Evolutionary conservation across 352 stramenopile genomes (phyloP).

Genomic region (Phytopythium mirpurense): DNA sequence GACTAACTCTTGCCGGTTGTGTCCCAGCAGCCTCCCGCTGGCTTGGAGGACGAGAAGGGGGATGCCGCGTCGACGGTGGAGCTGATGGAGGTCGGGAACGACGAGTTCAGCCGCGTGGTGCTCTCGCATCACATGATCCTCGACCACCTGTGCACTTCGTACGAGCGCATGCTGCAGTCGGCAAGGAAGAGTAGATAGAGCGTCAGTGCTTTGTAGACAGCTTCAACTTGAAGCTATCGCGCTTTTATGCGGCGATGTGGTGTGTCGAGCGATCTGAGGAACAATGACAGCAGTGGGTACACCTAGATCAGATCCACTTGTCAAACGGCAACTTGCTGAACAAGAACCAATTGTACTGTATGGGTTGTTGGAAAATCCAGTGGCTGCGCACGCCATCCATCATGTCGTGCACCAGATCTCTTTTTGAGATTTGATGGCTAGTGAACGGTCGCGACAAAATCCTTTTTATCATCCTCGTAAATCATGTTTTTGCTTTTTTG

Average conservation of each 20-base stretch:
- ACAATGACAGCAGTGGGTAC: too few relatives aligned
- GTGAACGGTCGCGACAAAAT: background rate
- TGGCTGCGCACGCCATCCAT: background rate
- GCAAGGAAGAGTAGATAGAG: background rate
- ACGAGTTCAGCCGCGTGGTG: slow-evolving; percentile 68
- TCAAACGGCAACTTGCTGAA: too few relatives aligned
- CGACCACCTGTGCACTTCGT: slow-evolving; percentile 82
- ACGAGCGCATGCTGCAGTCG: slow-evolving; percentile 53
- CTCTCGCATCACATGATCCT: slow-evolving; percentile 83
- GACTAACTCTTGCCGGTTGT: background rate
- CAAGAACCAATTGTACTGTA: too few relatives aligned
- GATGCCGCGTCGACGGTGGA: slow-evolving; percentile 21
- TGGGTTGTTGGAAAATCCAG: background rate
- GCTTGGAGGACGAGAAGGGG: background rate
- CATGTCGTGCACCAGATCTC: background rate
- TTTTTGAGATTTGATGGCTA: too few relatives aligned
- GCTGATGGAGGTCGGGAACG: slow-evolving; percentile 55
- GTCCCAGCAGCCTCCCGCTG: background rate
- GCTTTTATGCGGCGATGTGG: slow-evolving; percentile 1
- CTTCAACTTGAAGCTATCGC: background rate
- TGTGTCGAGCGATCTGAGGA: too few relatives aligned
- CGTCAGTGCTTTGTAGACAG: too few relatives aligned
- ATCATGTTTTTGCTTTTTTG: slow-evolving; percentile 4
- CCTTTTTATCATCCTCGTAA: background rate
- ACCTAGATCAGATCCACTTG: too few relatives aligned